Percentiles rank a stretch among this genome's conserved stretches.
Evolutionary conservation across 1,284 basidiomycete genomes (phyloP).

Genomic region (Xerocomus minutiporus): DNA sequence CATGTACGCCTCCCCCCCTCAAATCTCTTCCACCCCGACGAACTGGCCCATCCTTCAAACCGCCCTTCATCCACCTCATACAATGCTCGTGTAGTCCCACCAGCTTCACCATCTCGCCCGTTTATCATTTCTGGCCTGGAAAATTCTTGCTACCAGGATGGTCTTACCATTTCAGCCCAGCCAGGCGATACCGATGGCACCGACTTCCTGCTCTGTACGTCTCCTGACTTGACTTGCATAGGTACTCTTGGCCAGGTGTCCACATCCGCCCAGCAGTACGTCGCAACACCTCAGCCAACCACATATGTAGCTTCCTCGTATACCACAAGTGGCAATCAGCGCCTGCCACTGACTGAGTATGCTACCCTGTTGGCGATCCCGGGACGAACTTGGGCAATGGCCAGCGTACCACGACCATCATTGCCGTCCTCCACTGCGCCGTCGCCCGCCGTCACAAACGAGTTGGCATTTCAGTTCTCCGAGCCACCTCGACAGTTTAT

Average conservation of each 20-base stretch:
- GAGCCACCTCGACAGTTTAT: constrained; percentile 75
- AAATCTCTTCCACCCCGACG: constrained; percentile 72
- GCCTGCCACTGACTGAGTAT: constrained; percentile 69
- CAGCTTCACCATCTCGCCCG: constrained; percentile 46
- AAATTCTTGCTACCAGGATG: constrained; percentile 59
- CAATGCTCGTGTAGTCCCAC: constrained; percentile 38
- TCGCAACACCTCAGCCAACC: constrained; percentile 34
- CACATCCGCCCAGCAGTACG: constrained; percentile 38
- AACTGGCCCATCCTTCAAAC: constrained; percentile 49
- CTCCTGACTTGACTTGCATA: constrained; percentile 72
- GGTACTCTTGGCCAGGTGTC: constrained; percentile 60
- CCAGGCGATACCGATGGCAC: constrained; percentile 67
- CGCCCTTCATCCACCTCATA: constrained; percentile 41
- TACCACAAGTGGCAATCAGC: constrained; percentile 41
- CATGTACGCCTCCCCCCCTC: constrained; percentile 79
- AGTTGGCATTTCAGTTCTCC: constrained; percentile 76
- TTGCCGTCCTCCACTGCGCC: constrained; percentile 38
- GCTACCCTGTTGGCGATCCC: constrained; percentile 73
- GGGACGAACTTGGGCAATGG: constrained; percentile 81
- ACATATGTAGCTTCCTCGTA: constrained; percentile 38
- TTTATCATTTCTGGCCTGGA: constrained; percentile 53
- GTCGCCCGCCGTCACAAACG: constrained; percentile 59
- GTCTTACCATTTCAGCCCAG: constrained; percentile 64
- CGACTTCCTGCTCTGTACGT: constrained; percentile 71
- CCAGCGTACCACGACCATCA: constrained; percentile 44